Evolutionary conservation across 148 eudicot genomes (phyloP), one percentile per base, ranked within the genome.

Genomic region (Rhododendron griersonianum): DNA sequence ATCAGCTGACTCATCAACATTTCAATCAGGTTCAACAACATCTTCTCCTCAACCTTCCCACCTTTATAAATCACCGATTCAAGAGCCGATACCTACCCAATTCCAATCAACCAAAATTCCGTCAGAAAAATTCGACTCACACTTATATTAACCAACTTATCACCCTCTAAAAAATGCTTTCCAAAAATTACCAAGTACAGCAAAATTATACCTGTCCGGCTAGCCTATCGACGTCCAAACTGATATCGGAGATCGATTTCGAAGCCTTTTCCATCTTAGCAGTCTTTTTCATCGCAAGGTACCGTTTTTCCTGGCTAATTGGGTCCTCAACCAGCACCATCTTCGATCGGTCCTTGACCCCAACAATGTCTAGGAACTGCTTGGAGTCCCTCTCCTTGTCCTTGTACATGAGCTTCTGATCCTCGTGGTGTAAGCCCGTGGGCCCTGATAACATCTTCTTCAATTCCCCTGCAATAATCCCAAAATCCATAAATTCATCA

Each of bases 401-500:
- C 86, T 96, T 96, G 88, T 84, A 96, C 65, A 89, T 87, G 83
- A 96, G 79, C 90, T 95, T 96, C 88, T 94, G 96, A 89, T 96
- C 99, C 86, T 93, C 91, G 83, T 96, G 97, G 90, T 96, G 99
- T 81, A 96, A 87, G 44, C 99, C 98, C 33, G 97, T 96, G 73
- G 96, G 93, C 80, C 89, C 98, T 1, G 92, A 28, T 87, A 96
- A 86, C 93, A 90, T 89, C 88, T 94, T 96, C 97, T 96, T 96
- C 94, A 96, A 89, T 78, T 96, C 99, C 87, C 99, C 99, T 96
- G 85, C 83, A 86, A 50, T 45, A 30, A 69, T 69, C 71, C 41
- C 19, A 86, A 82, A 41, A 78, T 41, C 30, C n/a, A n/a, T 59
- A 63, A 16, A 48, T 30, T 80, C 14, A 45, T 44, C n/a, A 65